Percentiles rank a stretch among this genome's conserved stretches.
phyloP scores from a whole-genome alignment of 2,329 filamentous ascomycete genomes.

The Monosporascus sp. region DNA sequence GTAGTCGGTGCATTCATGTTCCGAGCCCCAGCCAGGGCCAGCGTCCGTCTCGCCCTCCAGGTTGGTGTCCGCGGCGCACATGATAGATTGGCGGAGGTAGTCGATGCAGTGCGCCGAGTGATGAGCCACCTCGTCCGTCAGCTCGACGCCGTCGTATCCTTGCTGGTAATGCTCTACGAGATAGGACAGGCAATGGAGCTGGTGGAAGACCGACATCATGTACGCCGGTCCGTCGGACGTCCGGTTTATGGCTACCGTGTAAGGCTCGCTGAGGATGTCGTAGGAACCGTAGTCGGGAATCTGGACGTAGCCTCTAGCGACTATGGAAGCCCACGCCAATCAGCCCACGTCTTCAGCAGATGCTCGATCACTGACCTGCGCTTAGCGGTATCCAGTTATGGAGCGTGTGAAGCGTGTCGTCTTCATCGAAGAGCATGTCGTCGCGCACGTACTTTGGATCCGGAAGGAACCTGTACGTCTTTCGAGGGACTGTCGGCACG shows the following conservation, averaged over 20 bases:
- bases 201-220: conserved; percentile 35
- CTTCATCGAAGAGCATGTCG: conserved; percentile 30
- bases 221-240: conserved; percentile 29
- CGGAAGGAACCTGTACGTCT: conserved; percentile 28
- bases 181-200: conserved; percentile 34
- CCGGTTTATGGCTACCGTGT: conserved; percentile 24
- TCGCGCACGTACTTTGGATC: conserved; percentile 26
- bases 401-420: conserved; percentile 26
- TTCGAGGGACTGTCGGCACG: conserved; percentile 24
- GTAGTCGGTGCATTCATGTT: conserved; percentile 31
- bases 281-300: conserved; percentile 23
- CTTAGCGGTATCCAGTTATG: conserved; percentile 32
- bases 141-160: conserved; percentile 27
- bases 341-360: background rate
- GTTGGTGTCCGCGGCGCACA: conserved; percentile 33
- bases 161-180: conserved; percentile 28
- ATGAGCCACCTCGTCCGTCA: conserved; percentile 28
- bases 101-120: conserved; percentile 35
- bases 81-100: conserved; percentile 32
- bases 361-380: conserved; percentile 15
- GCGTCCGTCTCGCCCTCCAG: conserved; percentile 31
- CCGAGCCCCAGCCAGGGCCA: conserved; percentile 31
- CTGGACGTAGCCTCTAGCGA: conserved; percentile 28
- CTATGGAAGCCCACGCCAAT: conserved; percentile 8
- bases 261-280: conserved; percentile 23